Percentiles rank a stretch among this genome's conserved stretches.
phyloP scores from a whole-genome alignment of 2,329 filamentous ascomycete species.

The Aureobasidium sp. region DNA sequence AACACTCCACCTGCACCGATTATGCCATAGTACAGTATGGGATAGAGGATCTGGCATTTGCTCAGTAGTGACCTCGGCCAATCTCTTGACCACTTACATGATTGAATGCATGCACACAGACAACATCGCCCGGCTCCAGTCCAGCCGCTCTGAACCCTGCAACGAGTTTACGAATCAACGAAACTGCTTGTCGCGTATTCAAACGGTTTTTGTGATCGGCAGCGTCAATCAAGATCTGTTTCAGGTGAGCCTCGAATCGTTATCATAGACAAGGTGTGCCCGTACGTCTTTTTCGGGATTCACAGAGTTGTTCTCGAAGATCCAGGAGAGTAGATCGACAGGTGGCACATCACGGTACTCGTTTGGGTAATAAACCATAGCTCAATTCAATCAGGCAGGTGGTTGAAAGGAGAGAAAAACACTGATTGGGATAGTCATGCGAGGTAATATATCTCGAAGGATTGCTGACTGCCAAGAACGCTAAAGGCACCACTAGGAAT shows the following conservation, averaged over 20 bases:
- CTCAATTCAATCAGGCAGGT: neutral
- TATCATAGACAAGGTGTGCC: neutral
- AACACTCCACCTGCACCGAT: slow-evolving; percentile 44
- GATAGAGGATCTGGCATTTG: slow-evolving; percentile 31
- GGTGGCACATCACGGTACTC: neutral
- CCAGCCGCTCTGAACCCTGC: neutral
- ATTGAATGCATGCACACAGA: slow-evolving; percentile 20
- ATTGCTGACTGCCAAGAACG: neutral
- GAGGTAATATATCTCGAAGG: neutral
- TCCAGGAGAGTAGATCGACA: neutral
- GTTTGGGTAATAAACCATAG: neutral
- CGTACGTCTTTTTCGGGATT: neutral
- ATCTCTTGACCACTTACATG: slow-evolving; percentile 28
- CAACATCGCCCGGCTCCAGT: neutral
- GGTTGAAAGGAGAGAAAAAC: neutral
- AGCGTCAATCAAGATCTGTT: neutral
- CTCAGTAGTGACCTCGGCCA: neutral
- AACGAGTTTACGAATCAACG: neutral
- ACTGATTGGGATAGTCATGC: neutral
- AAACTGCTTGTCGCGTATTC: neutral
- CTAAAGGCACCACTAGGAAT: neutral
- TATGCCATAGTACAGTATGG: slow-evolving; percentile 43
- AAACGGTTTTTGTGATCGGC: neutral
- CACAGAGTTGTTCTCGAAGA: neutral
- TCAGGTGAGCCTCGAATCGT: neutral